Percentiles rank a stretch among this genome's conserved stretches.
Conservation (phyloP, 2,329 filamentous ascomycete genomes). For the Fusarium chuoi region DNA sequence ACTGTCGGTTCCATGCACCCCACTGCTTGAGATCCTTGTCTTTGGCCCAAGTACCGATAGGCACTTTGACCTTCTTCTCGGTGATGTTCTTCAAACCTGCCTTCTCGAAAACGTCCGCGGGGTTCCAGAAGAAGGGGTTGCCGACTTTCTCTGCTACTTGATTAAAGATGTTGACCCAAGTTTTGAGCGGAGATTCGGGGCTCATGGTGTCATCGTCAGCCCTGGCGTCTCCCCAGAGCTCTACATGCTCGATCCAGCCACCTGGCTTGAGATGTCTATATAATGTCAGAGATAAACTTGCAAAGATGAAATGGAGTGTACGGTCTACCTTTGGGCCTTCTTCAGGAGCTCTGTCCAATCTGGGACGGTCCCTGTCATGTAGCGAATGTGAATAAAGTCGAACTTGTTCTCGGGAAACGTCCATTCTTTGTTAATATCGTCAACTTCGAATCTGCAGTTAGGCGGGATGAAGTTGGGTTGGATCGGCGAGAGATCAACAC, state of each 20-base stretch:
- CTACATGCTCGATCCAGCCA: slow-evolving; percentile 27
- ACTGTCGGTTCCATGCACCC: slow-evolving; percentile 31
- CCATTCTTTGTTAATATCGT: slow-evolving; percentile 28
- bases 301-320: rapidly evolving
- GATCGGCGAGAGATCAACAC: slow-evolving; percentile 22
- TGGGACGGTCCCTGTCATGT: slow-evolving; percentile 21
- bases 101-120: slow-evolving; percentile 3
- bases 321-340: slow-evolving; percentile 2
- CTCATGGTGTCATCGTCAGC: slow-evolving; percentile 20
- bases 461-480: slow-evolving; percentile 20
- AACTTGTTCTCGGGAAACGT: slow-evolving; percentile 13
- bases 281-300: rapidly evolving
- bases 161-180: slow-evolving; percentile 18
- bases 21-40: slow-evolving; percentile 26
- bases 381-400: slow-evolving; percentile 25
- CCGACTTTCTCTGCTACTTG: slow-evolving; percentile 17
- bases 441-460: slow-evolving; percentile 23
- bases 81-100: slow-evolving; percentile 11
- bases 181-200: slow-evolving; percentile 17
- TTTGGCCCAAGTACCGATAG: slow-evolving; percentile 24
- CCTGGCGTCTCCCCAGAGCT: slow-evolving; percentile 20
- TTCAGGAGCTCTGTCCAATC: slow-evolving; percentile 13
- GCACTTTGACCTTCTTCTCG: slow-evolving; percentile 18
- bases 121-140: slow-evolving; percentile 25
- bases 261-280: slow-evolving; percentile 7